These are phyloP conservation scores for Glycine tomentella DNA, from an alignment of 306 rosid species.

Conservation along the genomic window DNA sequence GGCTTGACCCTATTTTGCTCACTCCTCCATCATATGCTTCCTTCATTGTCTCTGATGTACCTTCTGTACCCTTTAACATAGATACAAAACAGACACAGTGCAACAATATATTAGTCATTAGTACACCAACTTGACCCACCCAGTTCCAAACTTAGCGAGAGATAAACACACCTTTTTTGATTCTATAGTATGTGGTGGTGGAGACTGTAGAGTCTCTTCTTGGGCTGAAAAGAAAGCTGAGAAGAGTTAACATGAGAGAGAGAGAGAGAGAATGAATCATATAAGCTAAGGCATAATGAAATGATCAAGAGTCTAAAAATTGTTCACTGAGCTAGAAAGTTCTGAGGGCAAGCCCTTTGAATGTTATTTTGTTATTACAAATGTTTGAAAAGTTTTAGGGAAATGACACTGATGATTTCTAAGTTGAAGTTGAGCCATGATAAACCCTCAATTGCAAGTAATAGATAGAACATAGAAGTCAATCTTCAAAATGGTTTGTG, in stretches of 20 bases:
- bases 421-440: conserved; percentile 1
- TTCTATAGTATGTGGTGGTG: conserved; percentile 36
- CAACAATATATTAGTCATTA: conserved; percentile 14
- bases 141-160: conserved; percentile 16
- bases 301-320: neutral
- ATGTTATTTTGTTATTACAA: conserved; percentile 13
- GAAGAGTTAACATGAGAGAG: conserved; percentile 13
- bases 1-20: conserved; percentile 84
- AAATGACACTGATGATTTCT: neutral
- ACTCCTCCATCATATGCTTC: conserved; percentile 48
- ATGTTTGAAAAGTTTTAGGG: conserved; percentile 24
- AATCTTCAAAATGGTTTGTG: conserved; percentile 7
- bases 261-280: neutral
- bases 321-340: neutral
- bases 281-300: neutral
- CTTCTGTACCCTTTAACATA: conserved; percentile 41
- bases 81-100: conserved; percentile 17
- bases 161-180: conserved; percentile 41
- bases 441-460: neutral
- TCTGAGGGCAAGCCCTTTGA: neutral
- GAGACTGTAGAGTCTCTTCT: conserved; percentile 42
- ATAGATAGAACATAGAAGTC: neutral
- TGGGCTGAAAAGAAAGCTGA: conserved; percentile 51
- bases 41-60: conserved; percentile 22
- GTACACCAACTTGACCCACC: neutral